Conservation (phyloP, 352 stramenopile genomes). For the Phytophthora megakarya region DNA sequence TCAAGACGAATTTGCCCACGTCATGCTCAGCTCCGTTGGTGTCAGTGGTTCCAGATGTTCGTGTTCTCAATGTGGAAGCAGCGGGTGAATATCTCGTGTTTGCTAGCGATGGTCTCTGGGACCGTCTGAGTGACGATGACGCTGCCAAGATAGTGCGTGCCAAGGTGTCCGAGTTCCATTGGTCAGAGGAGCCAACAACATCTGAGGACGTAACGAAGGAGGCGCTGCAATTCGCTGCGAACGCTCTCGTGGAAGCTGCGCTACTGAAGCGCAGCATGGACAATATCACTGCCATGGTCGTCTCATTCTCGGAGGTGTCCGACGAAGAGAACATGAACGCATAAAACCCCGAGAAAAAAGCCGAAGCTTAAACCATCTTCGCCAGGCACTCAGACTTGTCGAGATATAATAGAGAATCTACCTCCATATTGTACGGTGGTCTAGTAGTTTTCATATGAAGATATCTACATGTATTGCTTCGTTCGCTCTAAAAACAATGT, state of each 20-base stretch:
- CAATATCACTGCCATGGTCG: conserved; percentile 85
- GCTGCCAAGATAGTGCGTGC: conserved; percentile 58
- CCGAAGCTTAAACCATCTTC: conserved; percentile 21
- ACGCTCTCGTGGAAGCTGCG: conserved; percentile 69
- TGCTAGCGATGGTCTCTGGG: conserved; percentile 80
- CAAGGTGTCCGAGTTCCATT: conserved; percentile 57
- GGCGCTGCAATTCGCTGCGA: conserved; percentile 58
- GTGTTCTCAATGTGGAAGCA: conserved; percentile 63
- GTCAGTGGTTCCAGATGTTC: conserved; percentile 73
- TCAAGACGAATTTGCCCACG: conserved; percentile 67
- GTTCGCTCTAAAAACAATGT: conserved; percentile 23
- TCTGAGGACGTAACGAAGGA: conserved; percentile 45
- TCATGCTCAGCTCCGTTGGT: conserved; percentile 71
- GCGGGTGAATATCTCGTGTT: conserved; percentile 70
- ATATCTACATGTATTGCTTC: background rate
- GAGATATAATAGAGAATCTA: conserved; percentile 39
- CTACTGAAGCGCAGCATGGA: conserved; percentile 77
- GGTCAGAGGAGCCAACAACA: conserved; percentile 19
- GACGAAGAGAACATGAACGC: conserved; percentile 21
- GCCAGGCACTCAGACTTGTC: conserved; percentile 19
- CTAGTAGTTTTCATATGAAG: conserved; percentile 26
- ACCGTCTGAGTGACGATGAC: conserved; percentile 75
- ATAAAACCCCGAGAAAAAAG: conserved; percentile 12
- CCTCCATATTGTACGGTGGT: conserved; percentile 28
- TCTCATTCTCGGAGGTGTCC: conserved; percentile 47